phyloP scores from a whole-genome alignment of 345 rosid genomes.

The Crucihimalaya himalaica region DNA sequence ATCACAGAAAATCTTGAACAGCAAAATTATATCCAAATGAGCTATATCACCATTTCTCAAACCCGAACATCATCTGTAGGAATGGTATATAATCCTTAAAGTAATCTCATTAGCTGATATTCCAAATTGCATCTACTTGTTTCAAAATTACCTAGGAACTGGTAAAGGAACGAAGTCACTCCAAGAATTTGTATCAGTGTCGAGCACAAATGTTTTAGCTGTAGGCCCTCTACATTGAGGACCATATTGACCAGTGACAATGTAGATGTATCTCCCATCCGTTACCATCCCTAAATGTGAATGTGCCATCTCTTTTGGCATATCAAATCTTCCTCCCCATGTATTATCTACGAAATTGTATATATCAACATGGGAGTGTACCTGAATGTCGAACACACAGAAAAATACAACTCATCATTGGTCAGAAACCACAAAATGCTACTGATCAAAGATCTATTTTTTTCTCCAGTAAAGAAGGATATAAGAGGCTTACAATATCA shows the following conservation, averaged over 20 bases:
- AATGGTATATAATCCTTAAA: background rate
- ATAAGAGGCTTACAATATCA: constrained; percentile 57
- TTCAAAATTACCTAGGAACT: constrained; percentile 66
- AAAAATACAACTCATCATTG: background rate
- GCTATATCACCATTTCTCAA: background rate
- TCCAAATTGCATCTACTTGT: background rate
- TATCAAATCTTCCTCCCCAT: constrained; percentile 91
- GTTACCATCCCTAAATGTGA: constrained; percentile 98
- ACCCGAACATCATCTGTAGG: background rate
- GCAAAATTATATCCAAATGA: constrained; percentile 1
- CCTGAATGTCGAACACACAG: constrained; percentile 46
- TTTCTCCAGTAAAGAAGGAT: background rate
- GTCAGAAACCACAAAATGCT: background rate
- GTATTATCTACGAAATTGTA: constrained; percentile 77
- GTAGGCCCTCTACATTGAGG: constrained; percentile 97
- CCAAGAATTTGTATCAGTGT: constrained; percentile 87
- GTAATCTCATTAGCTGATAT: background rate
- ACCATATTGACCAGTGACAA: constrained; percentile 88
- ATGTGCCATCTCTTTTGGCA: constrained; percentile 99
- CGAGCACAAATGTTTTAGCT: constrained; percentile 76
- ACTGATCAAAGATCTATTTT: background rate
- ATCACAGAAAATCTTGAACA: background rate
- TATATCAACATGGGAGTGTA: constrained; percentile 90
- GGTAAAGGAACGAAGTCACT: constrained; percentile 69
- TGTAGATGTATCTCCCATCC: constrained; percentile 82